phyloP scores from a whole-genome alignment of 148 eudicot genomes.

The Rhododendron kiyosumense region DNA sequence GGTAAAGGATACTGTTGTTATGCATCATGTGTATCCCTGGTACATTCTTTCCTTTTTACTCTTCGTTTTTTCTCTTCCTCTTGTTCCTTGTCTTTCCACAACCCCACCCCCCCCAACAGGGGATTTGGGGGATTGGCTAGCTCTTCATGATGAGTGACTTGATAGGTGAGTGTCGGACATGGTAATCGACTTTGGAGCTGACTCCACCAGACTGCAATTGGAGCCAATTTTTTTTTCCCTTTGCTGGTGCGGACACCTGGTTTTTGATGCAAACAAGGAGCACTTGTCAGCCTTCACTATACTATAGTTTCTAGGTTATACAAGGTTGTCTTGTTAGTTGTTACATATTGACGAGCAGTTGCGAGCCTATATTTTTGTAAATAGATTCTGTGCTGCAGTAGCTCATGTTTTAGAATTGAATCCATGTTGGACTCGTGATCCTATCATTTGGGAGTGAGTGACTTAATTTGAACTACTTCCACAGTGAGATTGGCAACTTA shows the following conservation, averaged over 20 bases:
- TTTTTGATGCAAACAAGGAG: not conserved
- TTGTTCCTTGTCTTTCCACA: not conserved
- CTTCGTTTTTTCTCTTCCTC: not conserved
- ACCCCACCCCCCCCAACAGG: no score
- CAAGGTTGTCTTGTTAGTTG: not conserved
- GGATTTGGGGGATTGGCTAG: not conserved
- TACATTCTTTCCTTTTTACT: not conserved
- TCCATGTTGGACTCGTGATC: not conserved
- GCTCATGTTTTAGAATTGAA: not conserved
- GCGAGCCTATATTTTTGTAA: not conserved
- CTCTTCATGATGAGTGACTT: not conserved
- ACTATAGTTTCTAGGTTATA: not conserved
- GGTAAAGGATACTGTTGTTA: not conserved
- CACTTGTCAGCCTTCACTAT: not conserved
- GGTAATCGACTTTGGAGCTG: not conserved
- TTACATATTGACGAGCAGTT: not conserved
- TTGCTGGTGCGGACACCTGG: not conserved
- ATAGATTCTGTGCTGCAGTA: not conserved
- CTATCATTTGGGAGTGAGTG: not conserved
- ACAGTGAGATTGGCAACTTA: not conserved
- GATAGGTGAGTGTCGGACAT: not conserved
- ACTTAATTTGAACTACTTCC: not conserved
- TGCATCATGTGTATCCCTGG: not conserved
- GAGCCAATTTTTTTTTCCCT: not conserved
- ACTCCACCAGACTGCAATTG: not conserved